Evolutionary conservation across 805 yeast genomes (phyloP).

Genomic region (Metschnikowia amazonensis): DNA sequence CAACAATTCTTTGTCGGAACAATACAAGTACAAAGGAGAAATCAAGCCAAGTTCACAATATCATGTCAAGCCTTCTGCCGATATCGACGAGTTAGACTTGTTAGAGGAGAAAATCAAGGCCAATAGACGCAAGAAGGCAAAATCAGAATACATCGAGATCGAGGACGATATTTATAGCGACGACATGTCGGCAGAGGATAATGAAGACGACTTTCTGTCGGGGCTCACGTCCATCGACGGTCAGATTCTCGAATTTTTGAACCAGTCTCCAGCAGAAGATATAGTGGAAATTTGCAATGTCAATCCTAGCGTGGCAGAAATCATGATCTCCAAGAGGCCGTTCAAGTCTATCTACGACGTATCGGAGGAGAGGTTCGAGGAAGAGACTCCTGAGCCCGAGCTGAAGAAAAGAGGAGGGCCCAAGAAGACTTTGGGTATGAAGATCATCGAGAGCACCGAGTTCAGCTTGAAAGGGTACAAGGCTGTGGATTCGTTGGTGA

Average conservation of each 20-base stretch:
- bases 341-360: constrained; percentile 56
- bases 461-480: constrained; percentile 79
- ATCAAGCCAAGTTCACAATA: constrained; percentile 8
- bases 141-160: constrained; percentile 41
- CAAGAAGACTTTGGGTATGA: constrained; percentile 61
- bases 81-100: constrained; percentile 36
- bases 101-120: constrained; percentile 38
- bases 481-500: constrained; percentile 91
- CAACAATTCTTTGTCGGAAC: neutral
- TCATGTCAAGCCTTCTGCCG: constrained; percentile 10
- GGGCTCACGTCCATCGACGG: constrained; percentile 52
- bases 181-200: constrained; percentile 47
- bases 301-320: constrained; percentile 59
- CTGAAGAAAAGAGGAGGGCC: constrained; percentile 35
- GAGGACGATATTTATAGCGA: constrained; percentile 45
- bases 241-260: constrained; percentile 71
- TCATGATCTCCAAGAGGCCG: constrained; percentile 68
- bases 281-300: constrained; percentile 77
- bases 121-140: constrained; percentile 23
- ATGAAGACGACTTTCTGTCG: constrained; percentile 25
- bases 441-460: constrained; percentile 65
- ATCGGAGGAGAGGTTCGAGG: constrained; percentile 51
- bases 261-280: constrained; percentile 71
- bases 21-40: constrained; percentile 7
- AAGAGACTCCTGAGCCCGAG: constrained; percentile 16